These are phyloP conservation scores for Vigna mungo DNA, from an alignment of 306 rosid genomes.

Conservation along the genomic window DNA sequence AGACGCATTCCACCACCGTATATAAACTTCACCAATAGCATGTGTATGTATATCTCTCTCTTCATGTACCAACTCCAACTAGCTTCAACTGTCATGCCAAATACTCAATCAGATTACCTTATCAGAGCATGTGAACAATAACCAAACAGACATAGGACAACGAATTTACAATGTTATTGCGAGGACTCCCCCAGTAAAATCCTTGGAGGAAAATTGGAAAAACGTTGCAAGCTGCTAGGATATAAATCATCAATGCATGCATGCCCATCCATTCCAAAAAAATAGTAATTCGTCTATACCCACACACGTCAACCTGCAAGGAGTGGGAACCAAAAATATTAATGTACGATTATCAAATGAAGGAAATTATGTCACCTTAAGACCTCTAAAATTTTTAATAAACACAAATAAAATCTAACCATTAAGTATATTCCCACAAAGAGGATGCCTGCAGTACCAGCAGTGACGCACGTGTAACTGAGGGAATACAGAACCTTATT, in stretches of 20 bases:
- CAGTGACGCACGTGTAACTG: slow-evolving; percentile 87
- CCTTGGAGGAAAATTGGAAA: slow-evolving; percentile 87
- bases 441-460: slow-evolving; percentile 86
- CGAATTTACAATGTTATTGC: slow-evolving; percentile 73
- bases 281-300: slow-evolving; percentile 61
- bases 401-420: slow-evolving; percentile 56
- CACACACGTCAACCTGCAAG: slow-evolving; percentile 86
- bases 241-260: slow-evolving; percentile 84
- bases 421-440: slow-evolving; percentile 77
- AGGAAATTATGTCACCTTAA: too few relatives aligned
- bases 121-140: too few relatives aligned
- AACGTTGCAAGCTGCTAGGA: slow-evolving; percentile 85
- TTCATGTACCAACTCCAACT: slow-evolving; percentile 69
- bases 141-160: not conserved
- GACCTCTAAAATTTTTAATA: too few relatives aligned
- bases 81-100: slow-evolving; percentile 57
- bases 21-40: slow-evolving; percentile 5
- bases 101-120: not conserved
- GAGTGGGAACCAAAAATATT: too few relatives aligned
- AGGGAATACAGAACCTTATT: slow-evolving; percentile 90
- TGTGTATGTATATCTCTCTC: slow-evolving; percentile 3
- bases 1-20: slow-evolving; percentile 5
- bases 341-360: too few relatives aligned
- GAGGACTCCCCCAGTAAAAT: slow-evolving; percentile 80
- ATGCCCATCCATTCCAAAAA: slow-evolving; percentile 91